A percentile compares a stretch with the other conserved stretches of the same genome.
phyloP scores from a whole-genome alignment of 169 alveolate species.

The Plasmodium coatneyi region DNA sequence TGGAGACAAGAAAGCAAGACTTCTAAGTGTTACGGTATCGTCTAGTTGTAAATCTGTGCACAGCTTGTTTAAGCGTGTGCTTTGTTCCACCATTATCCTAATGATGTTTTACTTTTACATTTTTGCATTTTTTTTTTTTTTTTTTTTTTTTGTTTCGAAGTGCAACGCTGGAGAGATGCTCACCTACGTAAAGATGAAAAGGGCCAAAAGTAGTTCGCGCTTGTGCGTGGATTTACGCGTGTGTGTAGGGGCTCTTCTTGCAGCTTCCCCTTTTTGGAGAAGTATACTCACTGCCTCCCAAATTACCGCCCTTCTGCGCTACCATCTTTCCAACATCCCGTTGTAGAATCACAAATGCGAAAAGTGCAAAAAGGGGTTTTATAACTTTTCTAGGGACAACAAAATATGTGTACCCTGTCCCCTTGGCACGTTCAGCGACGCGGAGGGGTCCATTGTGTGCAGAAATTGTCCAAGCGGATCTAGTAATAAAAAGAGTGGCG shows the following conservation, averaged over 20 bases:
- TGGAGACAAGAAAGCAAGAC: neutral
- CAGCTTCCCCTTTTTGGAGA: neutral
- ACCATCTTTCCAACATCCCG: neutral
- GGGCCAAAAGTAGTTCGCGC: neutral
- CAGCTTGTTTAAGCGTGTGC: neutral
- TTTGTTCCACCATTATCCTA: neutral
- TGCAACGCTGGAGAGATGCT: conserved; percentile 66
- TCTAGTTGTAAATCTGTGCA: neutral
- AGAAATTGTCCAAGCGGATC: conserved; percentile 60
- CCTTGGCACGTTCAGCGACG: conserved; percentile 46
- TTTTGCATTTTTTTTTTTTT: conserved; percentile 14
- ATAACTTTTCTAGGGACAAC: conserved; percentile 57
- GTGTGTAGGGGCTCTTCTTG: neutral
- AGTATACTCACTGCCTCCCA: neutral
- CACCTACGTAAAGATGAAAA: conserved; percentile 46
- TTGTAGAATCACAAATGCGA: conserved; percentile 50
- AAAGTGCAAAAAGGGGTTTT: conserved; percentile 60
- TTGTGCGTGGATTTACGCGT: neutral
- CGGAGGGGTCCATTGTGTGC: conserved; percentile 33
- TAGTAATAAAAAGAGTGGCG: conserved; percentile 28
- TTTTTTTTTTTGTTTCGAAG: conserved; percentile 36
- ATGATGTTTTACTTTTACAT: neutral
- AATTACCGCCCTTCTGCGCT: neutral
- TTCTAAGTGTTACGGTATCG: conserved; percentile 25
- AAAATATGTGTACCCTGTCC: conserved; percentile 62